Percentiles rank a stretch among this genome's conserved stretches.
phyloP scores from a whole-genome alignment of 148 eudicot species.

The Camellia granthamiana region DNA sequence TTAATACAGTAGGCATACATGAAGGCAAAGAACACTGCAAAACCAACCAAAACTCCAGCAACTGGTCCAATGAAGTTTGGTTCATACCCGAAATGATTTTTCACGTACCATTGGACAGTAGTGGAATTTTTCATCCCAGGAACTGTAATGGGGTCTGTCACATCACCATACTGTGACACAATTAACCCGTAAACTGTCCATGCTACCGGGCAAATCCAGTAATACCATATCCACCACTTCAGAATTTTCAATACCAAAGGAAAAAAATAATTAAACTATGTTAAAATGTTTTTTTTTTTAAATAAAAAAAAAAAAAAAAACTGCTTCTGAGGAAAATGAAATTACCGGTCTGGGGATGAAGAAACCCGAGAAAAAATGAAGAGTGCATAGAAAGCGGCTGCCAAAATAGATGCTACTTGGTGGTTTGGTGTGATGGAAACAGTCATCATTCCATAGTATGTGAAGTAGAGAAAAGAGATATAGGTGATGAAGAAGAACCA shows the following conservation, averaged over 20 bases:
- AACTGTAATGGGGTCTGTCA: conserved; percentile 37
- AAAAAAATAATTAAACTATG: not conserved
- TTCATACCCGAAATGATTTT: conserved; percentile 65
- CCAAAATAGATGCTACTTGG: conserved; percentile 89
- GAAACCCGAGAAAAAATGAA: conserved; percentile 96
- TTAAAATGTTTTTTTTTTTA: not conserved
- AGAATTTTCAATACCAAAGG: conserved; percentile 40
- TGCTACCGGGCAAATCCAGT: conserved; percentile 94
- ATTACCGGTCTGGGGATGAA: conserved; percentile 94
- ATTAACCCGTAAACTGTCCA: conserved; percentile 95
- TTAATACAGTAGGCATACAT: conserved; percentile 80
- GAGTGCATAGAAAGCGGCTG: conserved; percentile 82
- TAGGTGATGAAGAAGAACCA: conserved; percentile 90
- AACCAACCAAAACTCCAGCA: conserved; percentile 68
- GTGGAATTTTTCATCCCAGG: conserved; percentile 37
- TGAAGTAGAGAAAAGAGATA: conserved; percentile 82
- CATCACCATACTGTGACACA: conserved; percentile 81
- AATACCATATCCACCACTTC: conserved; percentile 98
- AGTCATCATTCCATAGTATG: conserved; percentile 99
- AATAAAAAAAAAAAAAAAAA: not conserved
- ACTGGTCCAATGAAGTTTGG: conserved; percentile 80
- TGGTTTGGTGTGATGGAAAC: conserved; percentile 96
- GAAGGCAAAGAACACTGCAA: conserved; percentile 83
- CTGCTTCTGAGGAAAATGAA: not conserved
- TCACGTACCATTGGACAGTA: conserved; percentile 45